A percentile compares a stretch with the other conserved stretches of the same genome.
Evolutionary conservation across 768 basidiomycete genomes (phyloP).

Genomic region (Phylloporus sp.): DNA sequence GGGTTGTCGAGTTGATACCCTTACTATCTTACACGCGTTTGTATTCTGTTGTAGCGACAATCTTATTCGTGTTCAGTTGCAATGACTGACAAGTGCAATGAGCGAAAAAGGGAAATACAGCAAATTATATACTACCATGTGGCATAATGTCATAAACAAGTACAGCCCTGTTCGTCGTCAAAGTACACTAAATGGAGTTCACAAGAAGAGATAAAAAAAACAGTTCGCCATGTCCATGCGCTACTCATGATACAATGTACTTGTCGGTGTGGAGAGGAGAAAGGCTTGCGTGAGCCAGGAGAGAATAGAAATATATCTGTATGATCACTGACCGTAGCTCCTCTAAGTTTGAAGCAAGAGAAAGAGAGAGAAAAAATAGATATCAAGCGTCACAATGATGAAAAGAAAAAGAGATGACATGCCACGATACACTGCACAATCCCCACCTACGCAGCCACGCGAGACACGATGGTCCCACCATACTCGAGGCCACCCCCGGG

Average conservation of each 20-base stretch:
- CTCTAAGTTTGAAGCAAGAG: neutral
- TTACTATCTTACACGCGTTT: neutral
- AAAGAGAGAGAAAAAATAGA: neutral
- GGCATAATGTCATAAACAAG: neutral
- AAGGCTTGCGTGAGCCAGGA: slow-evolving; percentile 1
- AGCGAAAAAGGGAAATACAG: neutral
- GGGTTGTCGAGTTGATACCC: neutral
- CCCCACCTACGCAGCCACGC: slow-evolving; percentile 27
- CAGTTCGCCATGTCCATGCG: slow-evolving; percentile 3
- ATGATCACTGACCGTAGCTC: slow-evolving; percentile 10
- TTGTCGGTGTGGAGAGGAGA: slow-evolving; percentile 1
- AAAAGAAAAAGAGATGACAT: neutral
- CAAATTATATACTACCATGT: neutral
- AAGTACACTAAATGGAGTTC: slow-evolving; percentile 5
- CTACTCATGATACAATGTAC: slow-evolving; percentile 9
- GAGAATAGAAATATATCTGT: slow-evolving; percentile 11
- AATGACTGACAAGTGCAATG: neutral
- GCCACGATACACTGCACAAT: slow-evolving; percentile 1
- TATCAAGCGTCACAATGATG: neutral
- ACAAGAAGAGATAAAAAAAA: neutral
- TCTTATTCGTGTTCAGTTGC: neutral
- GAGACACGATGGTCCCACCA: slow-evolving; percentile 35
- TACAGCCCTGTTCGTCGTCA: neutral
- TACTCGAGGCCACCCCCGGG: slow-evolving; percentile 26
- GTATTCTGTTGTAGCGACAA: slow-evolving; percentile 2